Percentiles rank a stretch among this genome's conserved stretches.
Evolutionary conservation across 352 stramenopile genomes (phyloP).

Genomic region (Plasmopara halstedii): DNA sequence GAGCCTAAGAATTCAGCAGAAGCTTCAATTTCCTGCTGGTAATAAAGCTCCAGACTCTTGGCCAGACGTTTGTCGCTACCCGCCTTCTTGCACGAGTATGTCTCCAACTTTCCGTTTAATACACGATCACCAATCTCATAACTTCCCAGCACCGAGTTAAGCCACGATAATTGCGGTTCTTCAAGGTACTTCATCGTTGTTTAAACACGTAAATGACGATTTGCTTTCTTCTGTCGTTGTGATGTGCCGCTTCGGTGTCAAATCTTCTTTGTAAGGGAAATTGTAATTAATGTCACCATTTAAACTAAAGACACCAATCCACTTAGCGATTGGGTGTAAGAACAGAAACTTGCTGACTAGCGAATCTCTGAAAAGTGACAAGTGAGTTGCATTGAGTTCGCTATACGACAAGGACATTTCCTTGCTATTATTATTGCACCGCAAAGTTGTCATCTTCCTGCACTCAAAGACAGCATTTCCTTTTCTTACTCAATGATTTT

Average conservation of each 20-base stretch:
- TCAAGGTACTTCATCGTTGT: slow-evolving; percentile 90
- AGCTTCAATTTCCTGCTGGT: slow-evolving; percentile 71
- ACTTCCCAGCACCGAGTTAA: slow-evolving; percentile 83
- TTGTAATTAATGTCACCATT: too few relatives aligned
- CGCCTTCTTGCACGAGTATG: slow-evolving; percentile 90
- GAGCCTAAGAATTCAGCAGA: slow-evolving; percentile 48
- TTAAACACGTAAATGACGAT: neutral
- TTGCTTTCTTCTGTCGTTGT: slow-evolving; percentile 2
- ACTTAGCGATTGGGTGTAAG: too few relatives aligned
- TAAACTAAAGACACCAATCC: too few relatives aligned
- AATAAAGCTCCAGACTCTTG: slow-evolving; percentile 84
- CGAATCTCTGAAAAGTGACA: too few relatives aligned
- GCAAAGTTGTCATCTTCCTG: too few relatives aligned
- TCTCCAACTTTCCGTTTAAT: slow-evolving; percentile 82
- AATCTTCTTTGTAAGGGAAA: too few relatives aligned
- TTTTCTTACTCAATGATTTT: too few relatives aligned
- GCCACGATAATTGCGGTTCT: slow-evolving; percentile 82
- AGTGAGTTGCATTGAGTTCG: too few relatives aligned
- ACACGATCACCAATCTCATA: slow-evolving; percentile 85
- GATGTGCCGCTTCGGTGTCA: slow-evolving; percentile 6
- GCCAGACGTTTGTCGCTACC: slow-evolving; percentile 88
- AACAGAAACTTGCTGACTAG: too few relatives aligned
- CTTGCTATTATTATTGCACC: too few relatives aligned
- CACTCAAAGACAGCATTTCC: too few relatives aligned
- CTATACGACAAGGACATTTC: too few relatives aligned